Percentiles rank a stretch among this genome's conserved stretches.
phyloP scores from a whole-genome alignment of 345 rosid species.

The Aurinia saxatilis region DNA sequence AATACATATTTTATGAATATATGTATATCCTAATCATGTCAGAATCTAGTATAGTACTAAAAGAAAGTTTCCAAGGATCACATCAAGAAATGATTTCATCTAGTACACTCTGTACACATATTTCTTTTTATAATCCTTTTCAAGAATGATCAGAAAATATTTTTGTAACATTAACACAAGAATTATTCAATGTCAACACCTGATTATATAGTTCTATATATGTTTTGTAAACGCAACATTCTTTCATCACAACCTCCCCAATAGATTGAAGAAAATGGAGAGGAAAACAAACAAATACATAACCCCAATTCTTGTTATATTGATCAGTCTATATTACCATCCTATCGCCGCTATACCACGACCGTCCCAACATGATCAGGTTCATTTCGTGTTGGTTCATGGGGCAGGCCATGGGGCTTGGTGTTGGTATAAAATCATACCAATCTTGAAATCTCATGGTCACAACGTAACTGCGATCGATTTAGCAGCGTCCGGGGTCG shows the following conservation, averaged over 20 bases:
- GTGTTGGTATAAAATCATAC: constrained; percentile 24
- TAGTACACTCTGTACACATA: neutral
- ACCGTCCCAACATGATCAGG: neutral
- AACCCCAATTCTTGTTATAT: neutral
- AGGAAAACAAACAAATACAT: constrained; percentile 6
- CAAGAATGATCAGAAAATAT: neutral
- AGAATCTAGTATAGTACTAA: neutral
- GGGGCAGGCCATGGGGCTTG: constrained; percentile 19
- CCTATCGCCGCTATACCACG: neutral
- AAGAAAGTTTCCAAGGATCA: neutral
- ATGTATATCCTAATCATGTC: no score
- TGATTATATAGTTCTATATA: neutral
- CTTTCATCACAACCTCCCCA: constrained; percentile 1
- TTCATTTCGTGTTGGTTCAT: constrained; percentile 17
- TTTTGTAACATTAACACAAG: constrained; percentile 9
- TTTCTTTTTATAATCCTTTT: constrained; percentile 2
- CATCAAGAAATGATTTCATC: neutral
- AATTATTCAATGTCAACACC: constrained; percentile 16
- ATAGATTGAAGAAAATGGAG: neutral
- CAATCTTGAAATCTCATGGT: constrained; percentile 15
- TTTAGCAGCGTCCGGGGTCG: constrained; percentile 5
- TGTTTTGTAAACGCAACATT: neutral
- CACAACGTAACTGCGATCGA: constrained; percentile 8
- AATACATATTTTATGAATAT: no score
- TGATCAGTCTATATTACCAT: neutral